Percentiles rank a stretch among this genome's conserved stretches.
These are phyloP conservation scores for Aspergillus fructus DNA, from an alignment of 2,329 filamentous ascomycete genomes.

Conservation along the genomic window DNA sequence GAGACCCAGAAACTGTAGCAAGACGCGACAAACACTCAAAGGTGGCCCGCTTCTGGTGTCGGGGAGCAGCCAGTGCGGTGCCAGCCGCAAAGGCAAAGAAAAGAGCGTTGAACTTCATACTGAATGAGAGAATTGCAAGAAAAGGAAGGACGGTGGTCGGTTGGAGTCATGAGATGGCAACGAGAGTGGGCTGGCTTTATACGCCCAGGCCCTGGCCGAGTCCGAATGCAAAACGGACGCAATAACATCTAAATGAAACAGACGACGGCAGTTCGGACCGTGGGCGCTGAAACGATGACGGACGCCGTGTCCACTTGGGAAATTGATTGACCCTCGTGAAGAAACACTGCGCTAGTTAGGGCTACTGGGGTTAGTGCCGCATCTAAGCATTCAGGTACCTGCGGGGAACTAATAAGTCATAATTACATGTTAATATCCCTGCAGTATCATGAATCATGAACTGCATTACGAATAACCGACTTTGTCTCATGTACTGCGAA, in stretches of 20 bases:
- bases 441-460: no score
- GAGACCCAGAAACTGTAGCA: background rate
- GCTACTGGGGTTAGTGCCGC: no score
- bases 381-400: background rate
- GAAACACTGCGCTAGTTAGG: no score
- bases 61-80: slow-evolving; percentile 24
- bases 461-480: no score
- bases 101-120: slow-evolving; percentile 26
- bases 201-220: background rate
- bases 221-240: slow-evolving; percentile 1
- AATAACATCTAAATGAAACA: background rate
- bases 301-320: slow-evolving; percentile 1
- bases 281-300: background rate
- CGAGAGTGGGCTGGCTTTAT: background rate
- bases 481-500: no score
- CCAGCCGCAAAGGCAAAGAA: slow-evolving; percentile 26
- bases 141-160: background rate
- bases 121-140: background rate
- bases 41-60: slow-evolving; percentile 22
- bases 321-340: slow-evolving; percentile 2
- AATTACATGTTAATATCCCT: no score
- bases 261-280: slow-evolving; percentile 1
- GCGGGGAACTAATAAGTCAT: no score
- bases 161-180: background rate
- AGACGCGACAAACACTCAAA: slow-evolving; percentile 22